Evolutionary conservation across 768 basidiomycete species (phyloP), one percentile per base, ranked within the genome.

Genomic region (Leccinum ochraceum): DNA sequence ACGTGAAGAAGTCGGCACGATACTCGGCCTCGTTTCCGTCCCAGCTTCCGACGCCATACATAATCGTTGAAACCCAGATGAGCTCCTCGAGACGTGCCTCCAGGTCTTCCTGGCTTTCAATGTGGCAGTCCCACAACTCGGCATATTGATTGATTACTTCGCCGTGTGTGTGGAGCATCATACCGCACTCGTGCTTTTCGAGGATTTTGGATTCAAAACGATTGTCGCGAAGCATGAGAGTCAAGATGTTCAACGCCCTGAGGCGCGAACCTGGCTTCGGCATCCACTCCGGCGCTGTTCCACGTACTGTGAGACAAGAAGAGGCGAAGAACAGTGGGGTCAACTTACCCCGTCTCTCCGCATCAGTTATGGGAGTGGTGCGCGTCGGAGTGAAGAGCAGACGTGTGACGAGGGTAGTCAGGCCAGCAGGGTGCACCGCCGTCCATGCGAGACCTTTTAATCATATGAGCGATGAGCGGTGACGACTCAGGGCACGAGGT

Each of bases 1-100:
- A 89, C 87, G 77, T 68, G 78, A 86, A 84, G 73, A 91, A 89
- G 64, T 90, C 86, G 1, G 85, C 85, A 52, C 81, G 80, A 74
- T 87, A 88, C 55, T 70, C 65, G 6, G 37, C 63, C 24, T 63
- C 65, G 36, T 60, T 61, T 39, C 70, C 69, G 5, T 76, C 73
- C 39, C 39, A 42, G 39, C 39, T 87, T 37, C 80, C 80, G 24
- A 87, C 76, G 0, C 81, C 86, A 64, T 86, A 91, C 56, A 88
- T 77, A 20, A 88, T 67, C 0, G 74, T 75, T 54, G 78, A 78
- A 53, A 78, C 76, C 83, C 86, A 91, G 7, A 75, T 70, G 11
- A 92, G 70, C 67, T 92, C 88, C 66, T 86, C 85, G 11, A 88
- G 73, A 67, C 85, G 87, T 36, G 74, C 69, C 26, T 78, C 76